Evolutionary conservation across 331 rosid species (phyloP).

Genomic region (Spiraea crenata): DNA sequence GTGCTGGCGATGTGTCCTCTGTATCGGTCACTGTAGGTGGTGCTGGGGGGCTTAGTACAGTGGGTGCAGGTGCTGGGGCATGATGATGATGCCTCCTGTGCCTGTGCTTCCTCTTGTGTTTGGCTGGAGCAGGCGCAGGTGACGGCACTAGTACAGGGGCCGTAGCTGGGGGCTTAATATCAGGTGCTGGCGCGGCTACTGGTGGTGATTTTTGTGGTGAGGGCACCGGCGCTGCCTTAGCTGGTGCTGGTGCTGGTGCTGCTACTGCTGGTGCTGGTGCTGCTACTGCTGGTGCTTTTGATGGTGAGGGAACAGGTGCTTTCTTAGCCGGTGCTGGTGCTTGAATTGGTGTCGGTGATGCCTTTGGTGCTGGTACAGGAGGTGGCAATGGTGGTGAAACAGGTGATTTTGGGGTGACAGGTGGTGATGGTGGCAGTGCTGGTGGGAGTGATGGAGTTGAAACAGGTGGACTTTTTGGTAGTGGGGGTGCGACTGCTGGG

Average conservation of each 20-base stretch:
- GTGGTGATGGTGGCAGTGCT: conserved; percentile 16
- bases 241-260: conserved; percentile 65
- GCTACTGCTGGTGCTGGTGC: too few relatives aligned
- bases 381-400: conserved; percentile 38
- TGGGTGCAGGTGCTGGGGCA: conserved; percentile 86
- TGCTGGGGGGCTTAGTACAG: conserved; percentile 78
- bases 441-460: conserved; percentile 60
- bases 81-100: conserved; percentile 83
- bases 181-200: conserved; percentile 49
- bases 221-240: conserved; percentile 49
- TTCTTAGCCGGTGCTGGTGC: conserved; percentile 32
- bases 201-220: conserved; percentile 37
- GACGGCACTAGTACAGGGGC: too few relatives aligned
- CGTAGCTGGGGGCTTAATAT: conserved; percentile 21
- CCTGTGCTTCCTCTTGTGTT: conserved; percentile 56
- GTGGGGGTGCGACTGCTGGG: conserved; percentile 52
- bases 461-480: conserved; percentile 54
- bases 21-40: conserved; percentile 66
- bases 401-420: conserved; percentile 19
- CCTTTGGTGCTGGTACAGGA: conserved; percentile 47
- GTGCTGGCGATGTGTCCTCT: conserved; percentile 66
- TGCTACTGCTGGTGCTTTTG: conserved; percentile 55
- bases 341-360: conserved; percentile 62
- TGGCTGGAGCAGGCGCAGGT: conserved; percentile 53
- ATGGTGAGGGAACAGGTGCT: conserved; percentile 3